These are phyloP conservation scores for Euphorbia peplus DNA, from an alignment of 345 rosid genomes.

Conservation along the genomic window DNA sequence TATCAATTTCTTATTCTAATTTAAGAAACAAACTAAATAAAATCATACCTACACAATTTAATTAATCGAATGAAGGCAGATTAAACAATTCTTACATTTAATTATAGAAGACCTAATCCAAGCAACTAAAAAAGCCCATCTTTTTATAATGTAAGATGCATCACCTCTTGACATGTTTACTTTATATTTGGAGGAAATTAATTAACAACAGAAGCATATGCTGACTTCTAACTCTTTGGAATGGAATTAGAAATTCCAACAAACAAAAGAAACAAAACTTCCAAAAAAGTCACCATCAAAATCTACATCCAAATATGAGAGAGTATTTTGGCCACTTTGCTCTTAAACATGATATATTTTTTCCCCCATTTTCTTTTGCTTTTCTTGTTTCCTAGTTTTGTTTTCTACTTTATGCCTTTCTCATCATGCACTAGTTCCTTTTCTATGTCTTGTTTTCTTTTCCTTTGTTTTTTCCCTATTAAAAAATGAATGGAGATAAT, in stretches of 20 bases:
- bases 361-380: not conserved
- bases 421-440: constrained; percentile 1
- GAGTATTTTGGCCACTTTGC: constrained; percentile 16
- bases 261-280: constrained; percentile 12
- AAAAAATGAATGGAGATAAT: no score
- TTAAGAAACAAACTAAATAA: no score
- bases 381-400: not conserved
- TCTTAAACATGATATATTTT: not conserved
- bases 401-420: not conserved
- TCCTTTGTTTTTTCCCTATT: not conserved
- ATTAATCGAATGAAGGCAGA: no score
- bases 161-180: no score
- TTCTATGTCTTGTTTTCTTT: not conserved
- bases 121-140: no score
- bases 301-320: constrained; percentile 17
- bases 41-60: no score
- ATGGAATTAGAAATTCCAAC: constrained; percentile 1
- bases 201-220: not conserved
- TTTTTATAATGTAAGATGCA: no score
- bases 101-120: no score
- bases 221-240: not conserved
- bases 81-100: no score
- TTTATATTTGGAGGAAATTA: constrained; percentile 3
- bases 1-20: no score
- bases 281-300: constrained; percentile 7